These are phyloP conservation scores for Populus alba DNA, from an alignment of 345 rosid genomes.

Conservation along the genomic window DNA sequence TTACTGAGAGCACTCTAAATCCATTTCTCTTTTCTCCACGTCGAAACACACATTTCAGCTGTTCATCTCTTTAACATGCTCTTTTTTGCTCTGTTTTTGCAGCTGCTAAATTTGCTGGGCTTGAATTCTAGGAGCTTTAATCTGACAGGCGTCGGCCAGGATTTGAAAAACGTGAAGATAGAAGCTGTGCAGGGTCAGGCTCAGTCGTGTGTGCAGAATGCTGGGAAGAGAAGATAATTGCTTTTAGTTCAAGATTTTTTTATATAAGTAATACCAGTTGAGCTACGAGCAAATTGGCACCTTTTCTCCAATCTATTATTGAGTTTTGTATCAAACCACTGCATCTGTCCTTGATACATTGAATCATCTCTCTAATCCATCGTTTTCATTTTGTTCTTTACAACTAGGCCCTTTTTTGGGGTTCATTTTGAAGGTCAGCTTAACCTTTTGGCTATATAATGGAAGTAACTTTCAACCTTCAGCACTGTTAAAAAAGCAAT, in stretches of 20 bases:
- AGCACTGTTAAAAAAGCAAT: neutral
- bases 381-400: neutral
- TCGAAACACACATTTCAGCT: neutral
- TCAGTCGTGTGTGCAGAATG: neutral
- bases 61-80: neutral
- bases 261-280: no score
- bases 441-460: neutral
- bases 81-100: neutral
- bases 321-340: no score
- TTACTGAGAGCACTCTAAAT: neutral
- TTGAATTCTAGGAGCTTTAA: neutral
- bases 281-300: no score
- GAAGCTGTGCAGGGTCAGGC: neutral
- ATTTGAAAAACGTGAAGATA: neutral
- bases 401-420: neutral
- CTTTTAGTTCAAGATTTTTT: neutral
- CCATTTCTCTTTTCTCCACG: neutral
- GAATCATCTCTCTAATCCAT: no score
- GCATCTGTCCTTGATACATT: no score
- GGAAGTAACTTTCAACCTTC: neutral
- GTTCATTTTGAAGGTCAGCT: neutral
- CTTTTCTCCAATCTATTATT: no score
- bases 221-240: neutral
- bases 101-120: conserved; percentile 14
- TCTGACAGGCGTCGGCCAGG: neutral